These are phyloP conservation scores for Endoconidiophora polonica DNA, from an alignment of 2,329 filamentous ascomycete genomes.

Conservation along the genomic window DNA sequence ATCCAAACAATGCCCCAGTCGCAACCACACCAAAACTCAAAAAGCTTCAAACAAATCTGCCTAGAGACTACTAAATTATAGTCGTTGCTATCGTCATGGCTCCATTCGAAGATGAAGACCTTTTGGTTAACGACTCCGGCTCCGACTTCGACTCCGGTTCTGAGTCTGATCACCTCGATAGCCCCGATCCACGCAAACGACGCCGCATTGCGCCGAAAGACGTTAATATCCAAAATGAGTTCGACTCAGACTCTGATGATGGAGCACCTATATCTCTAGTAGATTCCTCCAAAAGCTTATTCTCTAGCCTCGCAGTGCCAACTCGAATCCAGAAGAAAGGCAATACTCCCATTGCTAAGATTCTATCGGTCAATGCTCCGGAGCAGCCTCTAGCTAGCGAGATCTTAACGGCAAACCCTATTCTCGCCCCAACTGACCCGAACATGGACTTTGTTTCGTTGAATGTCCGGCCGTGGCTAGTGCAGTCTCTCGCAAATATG, in stretches of 20 bases:
- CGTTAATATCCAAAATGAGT: slow-evolving; percentile 19
- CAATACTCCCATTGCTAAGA: slow-evolving; percentile 13
- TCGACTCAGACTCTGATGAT: slow-evolving; percentile 16
- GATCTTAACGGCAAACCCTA: slow-evolving; percentile 19
- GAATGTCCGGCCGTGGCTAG: slow-evolving; percentile 69
- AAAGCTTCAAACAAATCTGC: too few species aligned
- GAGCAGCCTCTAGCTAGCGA: slow-evolving; percentile 8
- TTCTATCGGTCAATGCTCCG: slow-evolving; percentile 1
- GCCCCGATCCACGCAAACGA: slow-evolving; percentile 28
- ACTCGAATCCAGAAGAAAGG: slow-evolving; percentile 33
- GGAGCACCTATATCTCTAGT: slow-evolving; percentile 13
- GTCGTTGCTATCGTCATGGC: background rate
- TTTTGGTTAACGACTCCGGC: background rate
- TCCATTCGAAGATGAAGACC: background rate
- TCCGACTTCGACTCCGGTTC: slow-evolving; percentile 14
- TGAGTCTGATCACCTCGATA: slow-evolving; percentile 35
- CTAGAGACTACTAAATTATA: too few species aligned
- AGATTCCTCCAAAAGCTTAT: slow-evolving; percentile 21
- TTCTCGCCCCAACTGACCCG: slow-evolving; percentile 36
- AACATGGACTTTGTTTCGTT: slow-evolving; percentile 55
- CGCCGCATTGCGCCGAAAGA: slow-evolving; percentile 19
- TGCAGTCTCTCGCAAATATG: slow-evolving; percentile 56
- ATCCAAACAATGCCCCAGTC: too few species aligned
- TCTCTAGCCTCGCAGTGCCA: slow-evolving; percentile 30
- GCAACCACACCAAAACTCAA: too few species aligned